A percentile compares a stretch with the other conserved stretches of the same genome.
phyloP scores from a whole-genome alignment of 2,329 filamentous ascomycete genomes.

The Aphanoascus verrucosus region DNA sequence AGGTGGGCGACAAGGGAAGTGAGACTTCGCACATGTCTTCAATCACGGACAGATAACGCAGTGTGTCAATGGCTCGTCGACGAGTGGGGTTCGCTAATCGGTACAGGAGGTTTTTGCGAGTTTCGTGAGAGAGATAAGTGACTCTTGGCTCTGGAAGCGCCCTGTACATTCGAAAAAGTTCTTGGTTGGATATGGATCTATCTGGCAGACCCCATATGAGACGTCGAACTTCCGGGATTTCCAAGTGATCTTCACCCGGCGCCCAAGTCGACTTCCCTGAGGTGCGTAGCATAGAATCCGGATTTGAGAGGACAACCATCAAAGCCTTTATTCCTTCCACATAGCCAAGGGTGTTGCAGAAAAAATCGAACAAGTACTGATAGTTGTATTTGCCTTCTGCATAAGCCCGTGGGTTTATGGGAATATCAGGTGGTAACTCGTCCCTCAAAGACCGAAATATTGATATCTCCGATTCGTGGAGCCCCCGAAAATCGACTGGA shows the following conservation, averaged over 20 bases:
- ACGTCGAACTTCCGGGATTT: constrained; percentile 28
- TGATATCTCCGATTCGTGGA: background rate
- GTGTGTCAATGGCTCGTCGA: constrained; percentile 47
- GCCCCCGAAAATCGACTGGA: background rate
- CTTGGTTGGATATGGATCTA: constrained; percentile 37
- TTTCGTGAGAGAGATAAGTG: constrained; percentile 37
- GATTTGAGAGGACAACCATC: constrained; percentile 17
- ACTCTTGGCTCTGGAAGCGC: constrained; percentile 45
- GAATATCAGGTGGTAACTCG: background rate
- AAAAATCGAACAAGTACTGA: constrained; percentile 13
- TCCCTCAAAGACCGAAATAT: constrained; percentile 5
- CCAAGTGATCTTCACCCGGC: constrained; percentile 19
- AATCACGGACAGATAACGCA: constrained; percentile 68
- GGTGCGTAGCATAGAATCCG: constrained; percentile 14
- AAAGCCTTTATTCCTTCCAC: constrained; percentile 14
- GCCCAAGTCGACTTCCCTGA: background rate
- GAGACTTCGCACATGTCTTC: constrained; percentile 70
- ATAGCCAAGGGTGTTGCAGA: constrained; percentile 14
- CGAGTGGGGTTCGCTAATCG: constrained; percentile 50
- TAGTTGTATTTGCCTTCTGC: constrained; percentile 1
- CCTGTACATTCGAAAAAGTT: constrained; percentile 45
- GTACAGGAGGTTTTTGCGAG: constrained; percentile 55
- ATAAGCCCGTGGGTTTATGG: background rate
- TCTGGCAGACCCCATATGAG: constrained; percentile 36
- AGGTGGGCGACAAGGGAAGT: constrained; percentile 53